Conservation (phyloP, 768 basidiomycete species). For the Hericium rajendrae region DNA sequence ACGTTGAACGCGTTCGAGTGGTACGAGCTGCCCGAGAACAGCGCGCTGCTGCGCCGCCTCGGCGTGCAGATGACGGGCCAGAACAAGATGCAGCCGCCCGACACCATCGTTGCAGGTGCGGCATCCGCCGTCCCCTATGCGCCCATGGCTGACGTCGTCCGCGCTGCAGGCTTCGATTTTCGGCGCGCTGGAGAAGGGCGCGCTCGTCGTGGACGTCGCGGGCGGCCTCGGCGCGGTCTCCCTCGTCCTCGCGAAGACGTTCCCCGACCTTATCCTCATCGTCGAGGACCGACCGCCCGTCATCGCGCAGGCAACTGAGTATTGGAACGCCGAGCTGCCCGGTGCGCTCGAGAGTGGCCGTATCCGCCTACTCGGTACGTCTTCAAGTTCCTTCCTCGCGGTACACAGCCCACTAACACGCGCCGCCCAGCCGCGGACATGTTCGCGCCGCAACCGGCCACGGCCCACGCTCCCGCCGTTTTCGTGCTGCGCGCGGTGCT, state of each 20-base stretch:
- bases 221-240: background rate
- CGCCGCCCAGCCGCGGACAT: background rate
- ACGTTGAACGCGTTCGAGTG: background rate
- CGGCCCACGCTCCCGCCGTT: conserved; percentile 5
- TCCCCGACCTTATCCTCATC: background rate
- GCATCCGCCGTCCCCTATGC: background rate
- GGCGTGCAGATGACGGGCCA: conserved; percentile 1
- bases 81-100: background rate
- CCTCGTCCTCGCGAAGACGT: background rate
- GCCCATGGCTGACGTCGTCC: background rate
- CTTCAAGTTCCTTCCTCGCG: too few species aligned
- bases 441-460: background rate
- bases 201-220: background rate
- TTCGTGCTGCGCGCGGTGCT: conserved; percentile 22
- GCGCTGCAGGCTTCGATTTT: background rate
- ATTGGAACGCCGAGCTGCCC: background rate
- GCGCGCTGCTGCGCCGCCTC: background rate
- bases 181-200: background rate
- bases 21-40: conserved; percentile 4
- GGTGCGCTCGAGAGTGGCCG: background rate
- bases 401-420: background rate
- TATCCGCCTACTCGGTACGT: background rate
- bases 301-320: background rate
- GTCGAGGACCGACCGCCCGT: background rate
- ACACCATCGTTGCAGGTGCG: background rate